Base-by-base conservation (phyloP, 768 basidiomycete genomes). In the Leccinum subtestaceum region DNA sequence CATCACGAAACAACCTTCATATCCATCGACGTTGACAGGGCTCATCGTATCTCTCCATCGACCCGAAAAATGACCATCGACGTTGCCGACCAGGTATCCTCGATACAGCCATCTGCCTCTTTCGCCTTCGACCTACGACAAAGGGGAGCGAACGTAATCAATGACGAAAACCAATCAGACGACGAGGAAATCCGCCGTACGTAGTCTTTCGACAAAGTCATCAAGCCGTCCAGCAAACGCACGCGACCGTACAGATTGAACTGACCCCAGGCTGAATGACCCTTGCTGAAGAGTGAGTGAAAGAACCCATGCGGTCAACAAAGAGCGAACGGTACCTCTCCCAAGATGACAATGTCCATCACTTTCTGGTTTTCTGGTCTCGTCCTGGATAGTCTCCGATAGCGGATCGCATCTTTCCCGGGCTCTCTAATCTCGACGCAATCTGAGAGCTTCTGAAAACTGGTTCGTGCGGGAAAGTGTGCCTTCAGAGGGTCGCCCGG, bases 221-320 rank as follows among this genome's bases (percentile, higher is more conserved):
- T 79, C 63, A 92, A 83, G 8, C 93, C 93, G 69, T 95, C 93
- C 65, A 82, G 84, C 15, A 87, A 83, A 57, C 93, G 78, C n/a
- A 95, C 81, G 17, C 93, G 83, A 38, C 93, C 93, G 4, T 87
- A 75, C 25, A 95, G 72, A 58, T 80, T 86, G 74, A 94, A 95
- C 63, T 91, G 86, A 23, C 93, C 93, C 93, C 93, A 95, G 13
- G 91, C 86, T 8, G 93, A 95, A 73, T 95, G 93, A 5, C 93
- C 92, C 90, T 93, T 58, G 19, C n/a, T 13, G 19, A 19, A 19
- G n/a, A 19, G 19, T 55, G 48, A 54, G 58, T 58, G 19, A 45
- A 45, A 38, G 64, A 12, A 46, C 8, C n/a, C 78, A 29, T 29
- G n/a, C 46, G 34, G 46, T 43, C 13, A 10, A 34, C 43, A 54